Evolutionary conservation across 139 green algal species (phyloP).

Genomic region (Diplosphaera chodatii): DNA sequence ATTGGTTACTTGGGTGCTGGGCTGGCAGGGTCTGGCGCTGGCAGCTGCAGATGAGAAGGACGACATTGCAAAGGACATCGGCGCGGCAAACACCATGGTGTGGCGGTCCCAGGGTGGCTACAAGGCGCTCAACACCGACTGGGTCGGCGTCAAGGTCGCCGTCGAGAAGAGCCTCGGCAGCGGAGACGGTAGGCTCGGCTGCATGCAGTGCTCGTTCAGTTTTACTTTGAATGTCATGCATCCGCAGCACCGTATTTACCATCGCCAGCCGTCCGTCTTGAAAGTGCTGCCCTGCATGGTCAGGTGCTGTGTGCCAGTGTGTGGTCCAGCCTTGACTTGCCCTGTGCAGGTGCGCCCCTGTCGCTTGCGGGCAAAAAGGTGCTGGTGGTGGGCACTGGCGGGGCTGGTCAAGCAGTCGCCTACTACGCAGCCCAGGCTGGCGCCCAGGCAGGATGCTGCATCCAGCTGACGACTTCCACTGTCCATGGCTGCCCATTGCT

Average conservation of each 20-base stretch:
- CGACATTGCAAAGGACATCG: slow-evolving; percentile 70
- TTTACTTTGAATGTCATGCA: no score
- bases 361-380: slow-evolving; percentile 55
- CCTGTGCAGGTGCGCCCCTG: no score
- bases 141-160: slow-evolving; percentile 75
- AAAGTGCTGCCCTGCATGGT: no score
- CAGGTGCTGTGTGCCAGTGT: no score
- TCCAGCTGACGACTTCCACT: no score
- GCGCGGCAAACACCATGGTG: slow-evolving; percentile 94
- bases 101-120: slow-evolving; percentile 54
- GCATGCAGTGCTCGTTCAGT: no score
- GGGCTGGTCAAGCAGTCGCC: slow-evolving; percentile 81
- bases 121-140: slow-evolving; percentile 95
- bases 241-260: no score
- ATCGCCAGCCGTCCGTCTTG: no score
- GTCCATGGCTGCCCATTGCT: no score
- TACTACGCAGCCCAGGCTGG: slow-evolving; percentile 74
- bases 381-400: slow-evolving; percentile 90
- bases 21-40: slow-evolving; percentile 54
- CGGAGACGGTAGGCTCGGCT: no score
- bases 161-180: slow-evolving; percentile 62
- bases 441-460: slow-evolving; percentile 15
- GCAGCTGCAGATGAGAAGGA: slow-evolving; percentile 60
- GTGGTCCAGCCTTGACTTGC: no score
- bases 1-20: no score